Evolutionary conservation across 148 eudicot species (phyloP).

Genomic region (Tetragonia tetragonoides): DNA sequence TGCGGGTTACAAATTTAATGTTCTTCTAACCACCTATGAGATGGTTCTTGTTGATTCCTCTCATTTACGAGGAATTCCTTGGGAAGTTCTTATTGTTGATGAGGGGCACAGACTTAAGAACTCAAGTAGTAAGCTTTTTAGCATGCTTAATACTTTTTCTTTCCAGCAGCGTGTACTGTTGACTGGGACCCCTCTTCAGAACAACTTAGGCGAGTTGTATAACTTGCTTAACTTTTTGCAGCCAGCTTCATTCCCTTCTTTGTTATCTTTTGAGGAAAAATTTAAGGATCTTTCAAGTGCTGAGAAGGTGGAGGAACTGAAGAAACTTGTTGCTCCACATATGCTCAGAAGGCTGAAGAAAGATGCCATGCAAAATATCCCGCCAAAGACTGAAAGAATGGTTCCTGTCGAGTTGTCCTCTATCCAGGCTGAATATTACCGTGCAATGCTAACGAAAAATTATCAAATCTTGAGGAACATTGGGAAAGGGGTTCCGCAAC

Average conservation of each 20-base stretch:
- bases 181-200: conserved; percentile 99
- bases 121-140: conserved; percentile 81
- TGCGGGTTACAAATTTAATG: conserved; percentile 73
- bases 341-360: conserved; percentile 98
- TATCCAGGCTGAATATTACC: conserved; percentile 95
- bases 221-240: conserved; percentile 91
- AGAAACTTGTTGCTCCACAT: conserved; percentile 96
- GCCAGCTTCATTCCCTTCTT: conserved; percentile 85
- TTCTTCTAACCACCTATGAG: conserved; percentile 91
- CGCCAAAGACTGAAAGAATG: conserved; percentile 94
- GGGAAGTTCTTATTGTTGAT: conserved; percentile 98
- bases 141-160: conserved; percentile 78
- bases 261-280: conserved; percentile 87
- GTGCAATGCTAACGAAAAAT: conserved; percentile 96
- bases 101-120: conserved; percentile 97
- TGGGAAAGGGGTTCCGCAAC: conserved; percentile 88
- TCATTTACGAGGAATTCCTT: conserved; percentile 78
- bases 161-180: conserved; percentile 91
- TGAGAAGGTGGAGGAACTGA: conserved; percentile 90
- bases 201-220: conserved; percentile 90
- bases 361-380: conserved; percentile 97
- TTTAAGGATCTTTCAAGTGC: conserved; percentile 83
- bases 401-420: conserved; percentile 97
- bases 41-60: conserved; percentile 90
- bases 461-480: conserved; percentile 89